A percentile compares a stretch with the other conserved stretches of the same genome.
phyloP scores from a whole-genome alignment of 2,329 filamentous ascomycete species.

The Aspergillus sp. region DNA sequence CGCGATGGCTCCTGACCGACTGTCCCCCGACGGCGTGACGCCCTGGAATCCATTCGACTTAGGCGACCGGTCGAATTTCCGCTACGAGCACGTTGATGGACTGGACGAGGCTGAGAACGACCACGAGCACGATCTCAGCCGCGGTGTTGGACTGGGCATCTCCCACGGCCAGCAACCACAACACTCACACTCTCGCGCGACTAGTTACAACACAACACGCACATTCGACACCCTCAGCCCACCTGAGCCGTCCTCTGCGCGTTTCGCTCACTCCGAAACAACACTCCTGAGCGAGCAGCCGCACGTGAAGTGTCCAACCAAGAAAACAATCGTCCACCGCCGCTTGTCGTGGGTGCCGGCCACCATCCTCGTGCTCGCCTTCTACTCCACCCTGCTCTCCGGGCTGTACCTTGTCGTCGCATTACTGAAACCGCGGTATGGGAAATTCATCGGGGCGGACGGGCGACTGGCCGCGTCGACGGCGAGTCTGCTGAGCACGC shows the following conservation, averaged over 20 bases:
- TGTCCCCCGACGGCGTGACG: neutral
- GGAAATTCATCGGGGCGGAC: conserved; percentile 50
- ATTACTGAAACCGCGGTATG: conserved; percentile 62
- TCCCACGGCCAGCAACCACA: neutral
- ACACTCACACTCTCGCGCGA: neutral
- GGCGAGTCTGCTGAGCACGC: conserved; percentile 65
- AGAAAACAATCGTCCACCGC: conserved; percentile 28
- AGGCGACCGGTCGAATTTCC: conserved; percentile 4
- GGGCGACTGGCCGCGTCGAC: conserved; percentile 59
- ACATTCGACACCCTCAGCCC: neutral
- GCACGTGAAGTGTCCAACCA: conserved; percentile 29
- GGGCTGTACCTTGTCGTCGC: conserved; percentile 62
- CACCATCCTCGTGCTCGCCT: conserved; percentile 36
- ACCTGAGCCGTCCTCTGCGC: neutral
- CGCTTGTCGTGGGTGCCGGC: conserved; percentile 37
- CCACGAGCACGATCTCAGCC: neutral
- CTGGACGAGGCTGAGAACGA: neutral
- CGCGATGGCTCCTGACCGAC: conserved; percentile 3
- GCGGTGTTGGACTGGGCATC: conserved; percentile 1
- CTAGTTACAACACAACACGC: neutral
- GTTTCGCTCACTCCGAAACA: conserved; percentile 3
- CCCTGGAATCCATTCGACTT: neutral
- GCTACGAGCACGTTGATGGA: conserved; percentile 3
- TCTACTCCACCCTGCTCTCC: conserved; percentile 40
- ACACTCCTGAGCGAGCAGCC: conserved; percentile 10